phyloP scores from a whole-genome alignment of 2,329 filamentous ascomycete genomes.

The Daldinia sp. region DNA sequence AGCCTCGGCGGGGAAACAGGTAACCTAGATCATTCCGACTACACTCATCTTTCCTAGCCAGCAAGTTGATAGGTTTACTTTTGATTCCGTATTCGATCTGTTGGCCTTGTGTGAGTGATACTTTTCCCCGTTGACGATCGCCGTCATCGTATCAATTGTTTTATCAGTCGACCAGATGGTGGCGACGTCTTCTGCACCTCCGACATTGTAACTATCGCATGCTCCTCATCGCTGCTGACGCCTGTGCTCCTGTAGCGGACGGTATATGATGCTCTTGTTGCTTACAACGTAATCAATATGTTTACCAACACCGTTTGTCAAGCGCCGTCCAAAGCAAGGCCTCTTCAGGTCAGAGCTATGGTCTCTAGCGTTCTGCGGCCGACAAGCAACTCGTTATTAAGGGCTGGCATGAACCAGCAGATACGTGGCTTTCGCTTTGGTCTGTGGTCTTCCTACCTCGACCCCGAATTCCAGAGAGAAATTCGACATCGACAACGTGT shows the following conservation, averaged over 20 bases:
- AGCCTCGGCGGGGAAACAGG: conserved; percentile 4
- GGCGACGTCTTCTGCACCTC: conserved; percentile 7
- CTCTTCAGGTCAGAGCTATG: conserved; percentile 36
- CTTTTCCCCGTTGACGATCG: neutral
- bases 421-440: conserved; percentile 59
- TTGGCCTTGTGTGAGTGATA: conserved; percentile 26
- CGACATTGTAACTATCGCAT: neutral
- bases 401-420: conserved; percentile 48
- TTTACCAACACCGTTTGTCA: conserved; percentile 46
- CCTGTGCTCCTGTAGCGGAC: conserved; percentile 5
- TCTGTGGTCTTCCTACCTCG: conserved; percentile 55
- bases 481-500: conserved; percentile 54
- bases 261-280: conserved; percentile 27
- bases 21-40: conserved; percentile 4
- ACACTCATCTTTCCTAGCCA: conserved; percentile 1
- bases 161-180: conserved; percentile 3
- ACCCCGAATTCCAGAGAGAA: conserved; percentile 54
- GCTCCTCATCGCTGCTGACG: conserved; percentile 1
- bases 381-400: conserved; percentile 32
- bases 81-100: conserved; percentile 16
- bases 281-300: conserved; percentile 42
- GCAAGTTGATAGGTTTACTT: conserved; percentile 16
- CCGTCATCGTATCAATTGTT: neutral
- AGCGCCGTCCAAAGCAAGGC: conserved; percentile 42
- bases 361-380: conserved; percentile 30